These are phyloP conservation scores for Dacryopinax spathularia DNA, from an alignment of 768 basidiomycete genomes.

Conservation along the genomic window DNA sequence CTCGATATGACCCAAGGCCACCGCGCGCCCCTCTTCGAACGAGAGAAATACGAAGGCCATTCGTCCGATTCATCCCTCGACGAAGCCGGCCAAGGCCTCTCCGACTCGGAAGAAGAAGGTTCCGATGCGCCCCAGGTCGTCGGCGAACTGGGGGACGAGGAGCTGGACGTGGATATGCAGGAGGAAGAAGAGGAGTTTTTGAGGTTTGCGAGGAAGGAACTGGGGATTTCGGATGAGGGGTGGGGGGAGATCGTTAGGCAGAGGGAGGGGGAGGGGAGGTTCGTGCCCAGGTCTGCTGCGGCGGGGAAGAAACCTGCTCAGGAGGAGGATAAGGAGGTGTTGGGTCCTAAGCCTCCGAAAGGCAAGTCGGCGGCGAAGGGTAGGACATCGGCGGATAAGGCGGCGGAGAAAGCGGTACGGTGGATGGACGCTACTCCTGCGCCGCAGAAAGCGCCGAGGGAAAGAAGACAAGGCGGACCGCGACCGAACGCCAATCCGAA, in stretches of 20 bases:
- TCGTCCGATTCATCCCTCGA: conserved; percentile 68
- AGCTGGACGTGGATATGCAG: conserved; percentile 74
- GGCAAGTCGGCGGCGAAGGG: not conserved
- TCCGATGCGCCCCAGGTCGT: conserved; percentile 74
- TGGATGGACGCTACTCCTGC: not conserved
- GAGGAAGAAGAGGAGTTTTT: conserved; percentile 91
- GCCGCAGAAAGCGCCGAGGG: conserved; percentile 1
- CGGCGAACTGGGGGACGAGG: conserved; percentile 34
- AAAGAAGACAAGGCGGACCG: conserved; percentile 17
- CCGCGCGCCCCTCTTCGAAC: conserved; percentile 64
- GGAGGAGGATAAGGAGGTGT: not conserved
- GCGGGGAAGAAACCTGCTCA: not conserved
- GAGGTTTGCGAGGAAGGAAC: conserved; percentile 80
- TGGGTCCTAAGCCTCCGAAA: not conserved
- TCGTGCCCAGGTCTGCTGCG: conserved; percentile 19
- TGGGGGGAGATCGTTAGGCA: conserved; percentile 79
- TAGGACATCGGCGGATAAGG: not conserved
- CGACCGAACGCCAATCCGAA: conserved; percentile 44
- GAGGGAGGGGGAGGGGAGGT: conserved; percentile 67
- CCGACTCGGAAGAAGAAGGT: conserved; percentile 40
- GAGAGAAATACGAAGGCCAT: conserved; percentile 71
- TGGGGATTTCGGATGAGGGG: conserved; percentile 79
- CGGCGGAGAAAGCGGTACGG: not conserved
- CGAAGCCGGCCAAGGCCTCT: conserved; percentile 32
- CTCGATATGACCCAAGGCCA: not conserved